Conservation (phyloP, 352 stramenopile species). For the Thraustochytrium sp. region DNA sequence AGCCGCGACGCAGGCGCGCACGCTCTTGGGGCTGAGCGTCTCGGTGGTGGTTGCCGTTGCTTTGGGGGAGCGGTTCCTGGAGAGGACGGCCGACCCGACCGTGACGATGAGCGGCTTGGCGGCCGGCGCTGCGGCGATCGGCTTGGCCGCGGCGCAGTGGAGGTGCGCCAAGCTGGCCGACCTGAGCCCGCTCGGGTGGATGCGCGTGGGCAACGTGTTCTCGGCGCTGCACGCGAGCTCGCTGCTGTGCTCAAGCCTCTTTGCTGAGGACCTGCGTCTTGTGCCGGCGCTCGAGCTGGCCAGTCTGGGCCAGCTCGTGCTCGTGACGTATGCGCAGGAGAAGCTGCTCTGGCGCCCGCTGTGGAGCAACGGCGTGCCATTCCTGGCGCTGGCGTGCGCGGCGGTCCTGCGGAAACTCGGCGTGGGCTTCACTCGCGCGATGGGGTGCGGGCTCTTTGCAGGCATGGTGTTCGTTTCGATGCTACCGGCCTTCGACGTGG, state of each 20-base stretch:
- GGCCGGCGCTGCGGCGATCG: not conserved
- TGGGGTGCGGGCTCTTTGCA: no score
- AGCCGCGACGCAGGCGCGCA: no score
- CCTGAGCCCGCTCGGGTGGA: not conserved
- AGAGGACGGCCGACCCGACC: no score
- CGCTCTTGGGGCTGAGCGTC: no score
- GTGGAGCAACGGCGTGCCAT: not conserved
- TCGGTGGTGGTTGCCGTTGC: no score
- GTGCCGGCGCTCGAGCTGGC: not conserved
- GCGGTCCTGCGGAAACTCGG: not conserved
- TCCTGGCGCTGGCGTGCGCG: not conserved
- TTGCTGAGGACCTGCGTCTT: not conserved
- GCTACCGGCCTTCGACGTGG: no score
- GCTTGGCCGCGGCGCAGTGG: not conserved
- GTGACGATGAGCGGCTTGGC: not conserved
- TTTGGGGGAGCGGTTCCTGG: no score
- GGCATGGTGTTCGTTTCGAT: no score
- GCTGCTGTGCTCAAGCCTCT: not conserved
- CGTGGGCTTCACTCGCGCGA: no score
- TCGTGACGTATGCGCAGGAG: constrained; percentile 7
- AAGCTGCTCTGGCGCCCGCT: constrained; percentile 21
- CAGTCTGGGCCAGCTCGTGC: not conserved
- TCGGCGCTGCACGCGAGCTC: not conserved
- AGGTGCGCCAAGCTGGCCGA: not conserved
- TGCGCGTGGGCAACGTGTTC: not conserved